phyloP scores from a whole-genome alignment of 2,329 filamentous ascomycete species.

The Diplodia sapinea region DNA sequence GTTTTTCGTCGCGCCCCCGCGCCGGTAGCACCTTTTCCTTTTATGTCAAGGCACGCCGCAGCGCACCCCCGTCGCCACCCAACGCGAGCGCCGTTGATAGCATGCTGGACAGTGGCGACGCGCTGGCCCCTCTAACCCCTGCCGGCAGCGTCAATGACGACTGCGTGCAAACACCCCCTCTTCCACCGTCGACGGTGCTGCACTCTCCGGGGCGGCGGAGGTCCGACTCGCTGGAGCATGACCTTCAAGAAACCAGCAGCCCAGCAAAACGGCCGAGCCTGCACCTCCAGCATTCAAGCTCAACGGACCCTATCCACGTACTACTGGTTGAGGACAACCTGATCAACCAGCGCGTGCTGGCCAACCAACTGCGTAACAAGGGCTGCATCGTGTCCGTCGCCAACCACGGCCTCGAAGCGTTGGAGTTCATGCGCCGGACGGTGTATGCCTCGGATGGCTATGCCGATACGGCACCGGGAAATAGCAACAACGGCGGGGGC shows the following conservation, averaged over 20 bases:
- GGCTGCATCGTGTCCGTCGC: slow-evolving; percentile 43
- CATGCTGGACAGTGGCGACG: not conserved
- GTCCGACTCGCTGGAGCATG: not conserved
- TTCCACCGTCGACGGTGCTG: not conserved
- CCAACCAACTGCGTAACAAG: slow-evolving; percentile 42
- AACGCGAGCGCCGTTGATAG: not conserved
- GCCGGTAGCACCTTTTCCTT: slow-evolving; percentile 53
- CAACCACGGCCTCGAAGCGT: slow-evolving; percentile 43
- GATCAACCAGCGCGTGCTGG: slow-evolving; percentile 46
- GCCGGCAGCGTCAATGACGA: not conserved
- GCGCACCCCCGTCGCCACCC: slow-evolving; percentile 21
- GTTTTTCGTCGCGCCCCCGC: slow-evolving; percentile 48
- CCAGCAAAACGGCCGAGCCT: not conserved
- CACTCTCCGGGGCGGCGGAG: not conserved
- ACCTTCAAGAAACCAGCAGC: not conserved
- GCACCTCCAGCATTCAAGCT: not conserved
- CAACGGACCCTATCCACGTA: slow-evolving; percentile 34
- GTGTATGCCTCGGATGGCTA: not conserved
- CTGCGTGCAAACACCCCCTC: not conserved
- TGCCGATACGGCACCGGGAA: too few relatives aligned
- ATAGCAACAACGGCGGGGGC: not conserved
- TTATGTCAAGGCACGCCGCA: slow-evolving; percentile 48
- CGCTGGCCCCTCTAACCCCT: not conserved
- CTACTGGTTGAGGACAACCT: slow-evolving; percentile 48
- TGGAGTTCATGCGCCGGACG: slow-evolving; percentile 40